Conservation (phyloP, 2,329 filamentous ascomycete species). For the Ceratocystis albifundus region DNA sequence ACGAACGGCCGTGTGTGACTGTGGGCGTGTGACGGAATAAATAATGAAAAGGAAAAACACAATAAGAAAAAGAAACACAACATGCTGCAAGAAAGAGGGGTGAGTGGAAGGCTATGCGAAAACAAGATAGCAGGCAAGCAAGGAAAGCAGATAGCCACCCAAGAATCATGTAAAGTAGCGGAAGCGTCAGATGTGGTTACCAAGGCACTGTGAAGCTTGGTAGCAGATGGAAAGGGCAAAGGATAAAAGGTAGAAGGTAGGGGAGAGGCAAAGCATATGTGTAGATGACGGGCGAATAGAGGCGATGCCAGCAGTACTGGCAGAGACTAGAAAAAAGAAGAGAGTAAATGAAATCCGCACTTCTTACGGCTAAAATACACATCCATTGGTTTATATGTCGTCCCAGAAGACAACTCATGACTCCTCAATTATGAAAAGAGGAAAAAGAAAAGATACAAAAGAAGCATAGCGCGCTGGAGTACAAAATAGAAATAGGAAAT, state of each 20-base stretch:
- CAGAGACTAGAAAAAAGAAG: background rate
- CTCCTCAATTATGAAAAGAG: no score
- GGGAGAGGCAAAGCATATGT: background rate
- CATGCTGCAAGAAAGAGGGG: background rate
- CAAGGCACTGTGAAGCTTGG: background rate
- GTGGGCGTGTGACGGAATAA: background rate
- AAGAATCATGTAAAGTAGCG: background rate
- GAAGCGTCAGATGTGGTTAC: background rate
- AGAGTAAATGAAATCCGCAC: background rate
- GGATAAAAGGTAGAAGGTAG: background rate
- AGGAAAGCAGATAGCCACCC: background rate
- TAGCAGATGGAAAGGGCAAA: background rate
- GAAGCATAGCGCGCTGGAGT: conserved; percentile 4
- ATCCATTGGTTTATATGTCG: background rate
- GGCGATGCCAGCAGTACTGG: background rate
- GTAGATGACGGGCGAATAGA: background rate
- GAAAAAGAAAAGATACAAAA: background rate
- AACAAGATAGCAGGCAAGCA: background rate
- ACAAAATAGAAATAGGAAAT: background rate
- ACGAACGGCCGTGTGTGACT: background rate
- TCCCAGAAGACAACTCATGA: background rate
- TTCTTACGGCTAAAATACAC: background rate
- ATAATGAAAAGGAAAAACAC: background rate
- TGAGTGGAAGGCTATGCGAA: background rate
- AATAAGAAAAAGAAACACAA: background rate